phyloP scores from a whole-genome alignment of 1,284 basidiomycete species.

The Tremellales sp. region DNA sequence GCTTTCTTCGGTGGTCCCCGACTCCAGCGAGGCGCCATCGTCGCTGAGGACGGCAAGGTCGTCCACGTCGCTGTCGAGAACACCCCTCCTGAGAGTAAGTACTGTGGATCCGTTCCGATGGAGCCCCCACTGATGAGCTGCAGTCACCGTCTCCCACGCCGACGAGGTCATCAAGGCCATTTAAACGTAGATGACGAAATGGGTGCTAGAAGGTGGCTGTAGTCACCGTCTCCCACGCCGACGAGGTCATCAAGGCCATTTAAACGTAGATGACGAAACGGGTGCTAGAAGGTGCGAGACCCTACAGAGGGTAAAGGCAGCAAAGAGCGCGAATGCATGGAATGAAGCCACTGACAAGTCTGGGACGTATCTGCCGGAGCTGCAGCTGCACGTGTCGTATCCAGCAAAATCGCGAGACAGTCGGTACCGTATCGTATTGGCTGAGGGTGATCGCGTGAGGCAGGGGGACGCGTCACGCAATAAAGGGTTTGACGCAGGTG shows the following conservation, averaged over 20 bases:
- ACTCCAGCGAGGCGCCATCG: conserved; percentile 56
- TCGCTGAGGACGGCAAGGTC: conserved; percentile 56
- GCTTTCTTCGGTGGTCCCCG: conserved; percentile 61
- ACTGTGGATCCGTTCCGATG: not conserved
- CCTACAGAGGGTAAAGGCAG: too few relatives aligned
- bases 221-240: conserved; percentile 59
- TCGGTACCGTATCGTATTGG: too few relatives aligned
- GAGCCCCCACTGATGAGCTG: not conserved
- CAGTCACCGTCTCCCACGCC: conserved; percentile 58
- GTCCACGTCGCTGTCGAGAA: conserved; percentile 59
- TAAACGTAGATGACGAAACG: conserved; percentile 7
- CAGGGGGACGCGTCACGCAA: too few relatives aligned
- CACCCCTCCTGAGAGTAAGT: conserved; percentile 52
- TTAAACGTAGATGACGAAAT: conserved; percentile 7
- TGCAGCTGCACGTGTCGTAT: too few relatives aligned
- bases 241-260: conserved; percentile 57
- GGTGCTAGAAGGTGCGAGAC: too few relatives aligned
- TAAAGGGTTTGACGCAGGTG: too few relatives aligned
- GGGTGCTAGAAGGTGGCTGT: not conserved
- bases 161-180: conserved; percentile 58
- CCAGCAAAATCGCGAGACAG: too few relatives aligned
- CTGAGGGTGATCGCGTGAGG: too few relatives aligned
- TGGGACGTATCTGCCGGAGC: too few relatives aligned
- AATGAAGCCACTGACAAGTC: too few relatives aligned
- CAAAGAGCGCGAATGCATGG: too few relatives aligned